Conservation (phyloP, 352 stramenopile species). For the Phytophthora pisi region DNA sequence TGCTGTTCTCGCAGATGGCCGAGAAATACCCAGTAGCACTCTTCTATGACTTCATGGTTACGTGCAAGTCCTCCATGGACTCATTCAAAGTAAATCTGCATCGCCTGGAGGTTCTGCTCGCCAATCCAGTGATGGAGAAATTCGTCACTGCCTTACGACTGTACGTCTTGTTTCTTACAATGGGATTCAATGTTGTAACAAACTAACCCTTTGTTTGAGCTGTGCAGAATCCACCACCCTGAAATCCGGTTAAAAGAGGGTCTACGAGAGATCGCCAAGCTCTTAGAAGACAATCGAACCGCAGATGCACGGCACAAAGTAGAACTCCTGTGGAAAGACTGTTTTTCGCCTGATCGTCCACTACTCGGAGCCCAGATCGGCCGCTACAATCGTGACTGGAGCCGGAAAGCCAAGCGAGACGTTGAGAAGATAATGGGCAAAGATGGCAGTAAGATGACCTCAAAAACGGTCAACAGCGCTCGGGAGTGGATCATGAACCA, state of each 20-base stretch:
- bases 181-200: not conserved
- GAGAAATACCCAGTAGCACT: constrained; percentile 72
- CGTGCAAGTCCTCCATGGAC: constrained; percentile 42
- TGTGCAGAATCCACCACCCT: constrained; percentile 73
- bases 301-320: constrained; percentile 41
- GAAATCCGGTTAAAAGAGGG: constrained; percentile 85
- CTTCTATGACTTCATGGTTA: constrained; percentile 87
- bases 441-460: constrained; percentile 55
- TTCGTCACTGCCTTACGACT: constrained; percentile 79
- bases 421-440: constrained; percentile 81
- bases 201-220: constrained; percentile 16
- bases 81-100: constrained; percentile 54
- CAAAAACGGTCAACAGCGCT: constrained; percentile 58
- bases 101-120: constrained; percentile 51
- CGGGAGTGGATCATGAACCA: constrained; percentile 75
- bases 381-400: constrained; percentile 82
- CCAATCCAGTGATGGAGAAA: constrained; percentile 82
- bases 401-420: constrained; percentile 49
- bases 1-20: constrained; percentile 56
- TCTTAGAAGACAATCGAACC: constrained; percentile 58
- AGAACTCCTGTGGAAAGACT: constrained; percentile 61
- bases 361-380: constrained; percentile 68
- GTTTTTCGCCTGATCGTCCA: constrained; percentile 56
- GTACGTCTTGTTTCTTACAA: constrained; percentile 36
- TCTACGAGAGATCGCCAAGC: constrained; percentile 64